Evolutionary conservation across 495 filamentous ascomycete species (phyloP), one percentile per base, ranked within the genome.

Genomic region (Xylaria flabelliformis): DNA sequence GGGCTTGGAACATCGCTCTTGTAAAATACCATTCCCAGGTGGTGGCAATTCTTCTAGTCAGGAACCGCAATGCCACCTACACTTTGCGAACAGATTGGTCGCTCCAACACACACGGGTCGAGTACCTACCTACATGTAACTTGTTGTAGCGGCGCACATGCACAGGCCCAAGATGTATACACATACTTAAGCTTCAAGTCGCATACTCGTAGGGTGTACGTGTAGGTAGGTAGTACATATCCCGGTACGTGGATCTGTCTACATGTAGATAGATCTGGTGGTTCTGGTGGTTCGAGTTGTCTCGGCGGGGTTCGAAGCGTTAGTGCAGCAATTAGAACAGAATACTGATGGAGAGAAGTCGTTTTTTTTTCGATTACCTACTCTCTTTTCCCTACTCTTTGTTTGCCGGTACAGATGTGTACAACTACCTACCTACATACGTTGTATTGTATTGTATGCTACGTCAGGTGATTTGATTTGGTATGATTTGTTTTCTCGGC

Each of bases 381-480:
- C 34, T 8, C 15, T 56, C 6, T 32, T 56, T 56, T 24, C 2
- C 50, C 21, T 3, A 32, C 4, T 56, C 26, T 17, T 17, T 32
- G 53, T 32, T 32, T 56, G 53, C 53, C 53, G 53, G 26, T 32
- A 32, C 4, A n/a, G 51, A 24, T 55, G 24, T 56, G 32, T 56
- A 6, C 12, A 42, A 42, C 39, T 0, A 42, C 39, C 9, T 39
- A 12, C 39, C 39, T 42, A 9, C 39, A 12, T 42, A 13, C 8
- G 1, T 9, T 12, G 39, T 42, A 42, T 42, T 36, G 34, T 36
- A 36, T 29, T 5, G 34, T 55, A 55, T 55, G 15, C 53, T 32
- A 56, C 53, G 53, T 56, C 53, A 56, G 53, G 53, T 56, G 53
- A 56, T 32, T 13, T 56, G 53, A 56, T 32, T 13, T 56, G 8